phyloP scores from a whole-genome alignment of 2,329 filamentous ascomycete genomes.

The Clathrospora elynae region DNA sequence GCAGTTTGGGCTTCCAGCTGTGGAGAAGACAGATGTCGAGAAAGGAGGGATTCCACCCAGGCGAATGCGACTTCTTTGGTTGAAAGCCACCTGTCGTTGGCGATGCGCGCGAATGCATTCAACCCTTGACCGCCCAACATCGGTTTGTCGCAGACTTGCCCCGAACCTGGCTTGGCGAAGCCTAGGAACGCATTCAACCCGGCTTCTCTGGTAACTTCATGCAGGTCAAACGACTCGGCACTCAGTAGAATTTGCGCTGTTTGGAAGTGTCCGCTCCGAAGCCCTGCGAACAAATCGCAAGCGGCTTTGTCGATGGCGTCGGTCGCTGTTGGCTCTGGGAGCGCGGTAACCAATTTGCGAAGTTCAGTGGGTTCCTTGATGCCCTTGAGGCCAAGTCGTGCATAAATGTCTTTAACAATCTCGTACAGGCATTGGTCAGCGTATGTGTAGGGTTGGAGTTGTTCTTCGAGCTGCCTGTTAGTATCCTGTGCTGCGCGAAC shows the following conservation, averaged over 20 bases:
- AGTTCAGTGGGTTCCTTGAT: slow-evolving; percentile 51
- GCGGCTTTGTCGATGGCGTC: slow-evolving; percentile 43
- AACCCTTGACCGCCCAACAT: slow-evolving; percentile 50
- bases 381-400: slow-evolving; percentile 56
- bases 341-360: slow-evolving; percentile 33
- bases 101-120: slow-evolving; percentile 47
- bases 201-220: slow-evolving; percentile 56
- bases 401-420: slow-evolving; percentile 58
- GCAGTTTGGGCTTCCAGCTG: slow-evolving; percentile 10
- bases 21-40: slow-evolving; percentile 46
- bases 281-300: slow-evolving; percentile 50
- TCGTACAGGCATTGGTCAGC: slow-evolving; percentile 65
- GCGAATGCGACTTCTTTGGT: slow-evolving; percentile 58
- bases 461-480: slow-evolving; percentile 60
- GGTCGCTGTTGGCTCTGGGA: slow-evolving; percentile 13
- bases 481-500: slow-evolving; percentile 59
- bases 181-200: slow-evolving; percentile 63
- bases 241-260: slow-evolving; percentile 56
- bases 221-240: slow-evolving; percentile 56
- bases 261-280: slow-evolving; percentile 46
- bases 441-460: slow-evolving; percentile 58
- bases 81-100: slow-evolving; percentile 56
- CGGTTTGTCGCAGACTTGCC: slow-evolving; percentile 49
- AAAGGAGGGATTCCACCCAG: slow-evolving; percentile 60
- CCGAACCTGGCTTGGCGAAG: slow-evolving; percentile 56